Conservation (phyloP, 2,329 filamentous ascomycete species). For the Colletotrichum godetiae region DNA sequence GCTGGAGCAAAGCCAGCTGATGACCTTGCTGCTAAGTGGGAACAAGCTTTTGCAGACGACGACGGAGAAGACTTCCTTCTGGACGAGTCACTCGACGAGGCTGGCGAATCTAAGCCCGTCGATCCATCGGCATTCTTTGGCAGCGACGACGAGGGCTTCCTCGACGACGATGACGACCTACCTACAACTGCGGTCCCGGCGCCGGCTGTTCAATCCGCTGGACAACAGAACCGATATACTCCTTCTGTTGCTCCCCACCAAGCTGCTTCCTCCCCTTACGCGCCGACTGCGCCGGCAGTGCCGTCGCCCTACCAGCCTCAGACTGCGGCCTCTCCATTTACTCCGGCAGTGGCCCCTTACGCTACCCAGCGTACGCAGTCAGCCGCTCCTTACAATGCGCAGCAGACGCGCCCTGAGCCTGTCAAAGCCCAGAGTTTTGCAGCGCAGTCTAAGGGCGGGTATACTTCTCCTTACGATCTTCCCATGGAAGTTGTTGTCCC, state of each 20-base stretch:
- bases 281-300: conserved; percentile 39
- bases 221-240: conserved; percentile 35
- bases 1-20: conserved; percentile 52
- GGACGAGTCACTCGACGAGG: conserved; percentile 62
- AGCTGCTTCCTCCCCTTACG: conserved; percentile 38
- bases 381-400: conserved; percentile 50
- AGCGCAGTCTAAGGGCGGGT: conserved; percentile 90
- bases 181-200: conserved; percentile 36
- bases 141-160: conserved; percentile 87
- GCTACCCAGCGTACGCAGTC: conserved; percentile 40
- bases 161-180: conserved; percentile 69
- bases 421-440: conserved; percentile 83
- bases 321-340: conserved; percentile 21
- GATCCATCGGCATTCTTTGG: conserved; percentile 77
- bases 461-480: conserved; percentile 93
- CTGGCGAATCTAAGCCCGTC: conserved; percentile 57
- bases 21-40: conserved; percentile 85
- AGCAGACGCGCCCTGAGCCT: conserved; percentile 56
- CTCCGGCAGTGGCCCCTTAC: conserved; percentile 37
- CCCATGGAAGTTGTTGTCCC: conserved; percentile 88
- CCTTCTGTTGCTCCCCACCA: conserved; percentile 11
- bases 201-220: conserved; percentile 3
- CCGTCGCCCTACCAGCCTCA: conserved; percentile 40
- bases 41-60: conserved; percentile 80
- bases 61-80: conserved; percentile 75